Evolutionary conservation across 495 filamentous ascomycete species (phyloP), one percentile per base, ranked within the genome.

Genomic region (Penicillium pulvis): DNA sequence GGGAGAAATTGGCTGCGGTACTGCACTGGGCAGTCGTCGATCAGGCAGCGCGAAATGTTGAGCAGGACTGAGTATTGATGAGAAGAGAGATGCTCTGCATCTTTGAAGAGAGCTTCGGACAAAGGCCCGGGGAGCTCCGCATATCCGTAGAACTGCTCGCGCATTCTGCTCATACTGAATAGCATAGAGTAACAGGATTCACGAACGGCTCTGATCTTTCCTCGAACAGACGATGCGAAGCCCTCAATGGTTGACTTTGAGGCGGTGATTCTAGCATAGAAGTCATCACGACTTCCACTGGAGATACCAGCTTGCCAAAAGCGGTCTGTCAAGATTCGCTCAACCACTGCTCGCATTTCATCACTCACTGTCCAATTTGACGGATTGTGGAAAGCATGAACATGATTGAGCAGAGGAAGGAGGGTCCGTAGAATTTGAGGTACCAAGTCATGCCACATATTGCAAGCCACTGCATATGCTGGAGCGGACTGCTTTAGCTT

Each of bases 281-380:
- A 99, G 35, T 97, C 92, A 52, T 98, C 94, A 63, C 92, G 89
- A 62, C 89, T 97, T 26, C 96, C 94, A 60, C 83, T 89, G 0
- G 94, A 97, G 42, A 99, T 99, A 16, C 94, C 94, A 16, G 93
- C 90, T 81, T 99, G 94, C 94, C 94, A 99, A 67, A 99, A 98
- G 24, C 94, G 88, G 75, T 99, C 94, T 2, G 92, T 96, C 17
- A 99, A 76, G 47, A 97, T 90, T 6, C 90, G 85, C 33, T 84
- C 84, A 30, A 97, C 87, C 16, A 97, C 85, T 11, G 79, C 75
- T 56, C 82, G 87, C 82, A 93, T 88, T 42, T 97, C 91, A 36
- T 78, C 74, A 11, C 92, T 86, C n/a, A 96, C 80, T 20, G 79
- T 81, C 94, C 94, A 99, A 63, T 91, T 94, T 20, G 76, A 71